Evolutionary conservation across 257 asterid species (phyloP).

Genomic region (Galeopsis tetrahit): DNA sequence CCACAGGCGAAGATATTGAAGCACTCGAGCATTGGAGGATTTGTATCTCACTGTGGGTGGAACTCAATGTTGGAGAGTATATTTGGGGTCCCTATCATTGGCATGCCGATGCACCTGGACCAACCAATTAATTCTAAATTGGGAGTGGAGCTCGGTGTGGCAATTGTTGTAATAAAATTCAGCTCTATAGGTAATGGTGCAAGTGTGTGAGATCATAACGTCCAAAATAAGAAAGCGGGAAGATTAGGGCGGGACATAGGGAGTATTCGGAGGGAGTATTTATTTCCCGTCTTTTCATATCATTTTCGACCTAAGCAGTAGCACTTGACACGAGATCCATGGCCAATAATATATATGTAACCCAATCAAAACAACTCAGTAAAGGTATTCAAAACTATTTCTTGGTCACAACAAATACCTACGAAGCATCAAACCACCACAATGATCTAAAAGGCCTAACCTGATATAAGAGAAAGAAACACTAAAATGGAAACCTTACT

Average conservation of each 20-base stretch:
- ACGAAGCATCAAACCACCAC: slow-evolving; percentile 24
- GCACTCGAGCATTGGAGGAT: slow-evolving; percentile 16
- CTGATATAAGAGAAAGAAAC: slow-evolving; percentile 12
- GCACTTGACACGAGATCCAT: not conserved
- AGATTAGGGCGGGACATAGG: no score
- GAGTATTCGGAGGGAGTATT: no score
- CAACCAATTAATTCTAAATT: not conserved
- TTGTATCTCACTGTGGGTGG: slow-evolving; percentile 26
- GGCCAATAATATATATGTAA: not conserved
- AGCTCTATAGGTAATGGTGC: no score
- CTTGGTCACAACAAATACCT: slow-evolving; percentile 7
- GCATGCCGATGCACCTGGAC: not conserved
- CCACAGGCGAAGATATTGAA: slow-evolving; percentile 17
- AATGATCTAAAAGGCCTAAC: slow-evolving; percentile 22
- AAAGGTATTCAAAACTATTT: slow-evolving; percentile 17
- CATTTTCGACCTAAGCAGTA: not conserved
- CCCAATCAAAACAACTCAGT: not conserved
- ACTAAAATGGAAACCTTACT: slow-evolving; percentile 33
- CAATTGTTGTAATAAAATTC: no score
- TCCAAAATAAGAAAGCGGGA: no score
- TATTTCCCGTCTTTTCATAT: not conserved
- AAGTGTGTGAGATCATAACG: no score
- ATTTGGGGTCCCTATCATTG: slow-evolving; percentile 16
- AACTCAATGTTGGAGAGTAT: slow-evolving; percentile 24
- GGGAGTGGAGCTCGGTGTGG: slow-evolving; percentile 5